phyloP scores from a whole-genome alignment of 1,139 yeast genomes.

The Lodderomyces oxycetoniae region DNA sequence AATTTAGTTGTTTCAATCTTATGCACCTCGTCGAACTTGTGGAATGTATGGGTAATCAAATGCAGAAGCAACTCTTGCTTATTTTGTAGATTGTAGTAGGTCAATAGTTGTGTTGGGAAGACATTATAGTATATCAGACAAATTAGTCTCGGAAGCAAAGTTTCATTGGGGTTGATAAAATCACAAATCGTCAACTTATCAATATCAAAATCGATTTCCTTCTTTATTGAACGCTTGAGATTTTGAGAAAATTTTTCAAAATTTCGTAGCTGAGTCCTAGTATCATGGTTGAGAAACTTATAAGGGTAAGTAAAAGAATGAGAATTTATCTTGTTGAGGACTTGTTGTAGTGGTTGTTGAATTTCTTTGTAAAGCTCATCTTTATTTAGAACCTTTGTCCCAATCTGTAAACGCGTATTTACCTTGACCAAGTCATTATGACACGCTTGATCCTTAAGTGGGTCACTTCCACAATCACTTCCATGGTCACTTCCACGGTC shows the following conservation, averaged over 20 bases:
- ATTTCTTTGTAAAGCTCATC: no score
- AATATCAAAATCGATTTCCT: slow-evolving; percentile 3
- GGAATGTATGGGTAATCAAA: slow-evolving; percentile 23
- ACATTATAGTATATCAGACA: slow-evolving; percentile 10
- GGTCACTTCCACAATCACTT: no score
- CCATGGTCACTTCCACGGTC: no score
- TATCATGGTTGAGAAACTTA: no score
- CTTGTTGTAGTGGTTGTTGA: no score
- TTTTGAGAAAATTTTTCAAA: slow-evolving; percentile 2
- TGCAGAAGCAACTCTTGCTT: slow-evolving; percentile 19
- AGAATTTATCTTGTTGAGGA: no score
- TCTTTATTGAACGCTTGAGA: neutral
- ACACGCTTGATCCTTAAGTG: no score
- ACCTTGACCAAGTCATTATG: no score
- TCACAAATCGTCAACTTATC: slow-evolving; percentile 16
- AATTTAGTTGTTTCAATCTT: slow-evolving; percentile 16
- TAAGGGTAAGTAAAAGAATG: no score
- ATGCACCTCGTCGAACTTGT: slow-evolving; percentile 19
- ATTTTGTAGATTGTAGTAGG: slow-evolving; percentile 16
- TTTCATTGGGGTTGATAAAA: slow-evolving; percentile 27
- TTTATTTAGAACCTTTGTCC: no score
- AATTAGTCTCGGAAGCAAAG: slow-evolving; percentile 1
- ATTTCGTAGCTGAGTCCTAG: neutral
- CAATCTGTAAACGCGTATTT: no score
- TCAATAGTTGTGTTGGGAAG: slow-evolving; percentile 20